Conservation (phyloP, 148 eudicot species). For the Rhododendron griersonianum region DNA sequence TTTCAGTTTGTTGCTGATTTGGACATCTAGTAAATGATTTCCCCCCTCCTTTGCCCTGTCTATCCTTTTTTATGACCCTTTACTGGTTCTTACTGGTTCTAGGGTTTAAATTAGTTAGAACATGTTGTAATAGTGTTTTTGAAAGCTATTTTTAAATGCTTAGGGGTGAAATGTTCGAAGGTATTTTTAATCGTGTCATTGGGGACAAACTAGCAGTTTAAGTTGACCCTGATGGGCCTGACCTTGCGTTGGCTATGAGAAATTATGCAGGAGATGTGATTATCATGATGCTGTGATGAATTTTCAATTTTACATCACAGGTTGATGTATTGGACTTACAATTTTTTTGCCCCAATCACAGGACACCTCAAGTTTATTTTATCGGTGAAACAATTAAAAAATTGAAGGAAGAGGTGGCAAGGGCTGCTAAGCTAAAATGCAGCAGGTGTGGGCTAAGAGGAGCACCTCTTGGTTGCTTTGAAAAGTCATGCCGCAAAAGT, state of each 20-base stretch:
- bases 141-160: background rate
- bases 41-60: background rate
- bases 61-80: background rate
- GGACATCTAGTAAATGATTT: background rate
- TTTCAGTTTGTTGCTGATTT: background rate
- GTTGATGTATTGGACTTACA: background rate
- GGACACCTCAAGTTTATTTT: conserved; percentile 82
- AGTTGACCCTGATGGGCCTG: background rate
- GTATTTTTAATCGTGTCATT: background rate
- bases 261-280: background rate
- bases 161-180: background rate
- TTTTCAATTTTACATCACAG: background rate
- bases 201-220: background rate
- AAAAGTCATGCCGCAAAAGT: conserved; percentile 63
- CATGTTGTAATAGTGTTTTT: background rate
- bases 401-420: conserved; percentile 67
- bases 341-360: conserved; percentile 12
- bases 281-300: background rate
- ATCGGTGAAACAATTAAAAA: conserved; percentile 51
- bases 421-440: conserved; percentile 85
- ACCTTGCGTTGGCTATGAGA: background rate
- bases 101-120: background rate
- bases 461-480: conserved; percentile 89
- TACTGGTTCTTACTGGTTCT: background rate
- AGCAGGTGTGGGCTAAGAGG: conserved; percentile 76